Base-by-base conservation (phyloP, 1,139 yeast species). In the Magnusiomyces fungicola region DNA sequence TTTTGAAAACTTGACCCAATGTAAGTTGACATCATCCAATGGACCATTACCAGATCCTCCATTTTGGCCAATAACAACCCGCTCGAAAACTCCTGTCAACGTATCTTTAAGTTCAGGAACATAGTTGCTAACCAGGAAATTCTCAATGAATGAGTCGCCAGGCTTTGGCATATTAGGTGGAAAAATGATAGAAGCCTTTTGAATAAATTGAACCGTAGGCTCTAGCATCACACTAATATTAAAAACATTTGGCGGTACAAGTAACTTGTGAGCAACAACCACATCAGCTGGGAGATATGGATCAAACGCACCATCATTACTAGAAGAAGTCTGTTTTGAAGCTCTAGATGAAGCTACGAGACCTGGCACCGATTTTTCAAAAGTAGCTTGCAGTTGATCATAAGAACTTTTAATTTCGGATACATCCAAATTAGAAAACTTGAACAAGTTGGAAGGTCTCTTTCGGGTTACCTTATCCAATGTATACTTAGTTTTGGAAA, bases 191-290 rank as follows among this genome's bases (percentile, higher is more conserved):
- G 69, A 70, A 1, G 81, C 70, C 2, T 80, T 75, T 24, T 80
- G 78, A 23, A 76, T 67, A 57, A 82, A 81, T 14, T 76, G 67
- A 46, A 82, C 73, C 30, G 82, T 76, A 46, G 78, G 76, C 51
- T 80, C 87, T 51, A 81, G 64, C 25, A 88, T 76, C 2, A 86
- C 76, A 56, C 94, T 76, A 82, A 89, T 86, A 60, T 89, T 87
- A 66, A 84, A 81, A n/a, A 88, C 76, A 59, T 81, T 81, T 3
- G 88, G 80, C 0, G 85, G 81, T 1, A 86, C 86, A 41, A 90
- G 70, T 1, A 83, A 76, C 53, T 83, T 82, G 50, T 84, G 82
- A 55, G 60, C 53, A 22, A 63, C 53, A 16, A 40, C 46, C 14
- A 53, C 46, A 24, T 53, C 53, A 22, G 43, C 19, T 3, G 53